Percentiles rank a stretch among this genome's conserved stretches.
Conservation (phyloP, 2,329 filamentous ascomycete species). For the Trichoderma breve region DNA sequence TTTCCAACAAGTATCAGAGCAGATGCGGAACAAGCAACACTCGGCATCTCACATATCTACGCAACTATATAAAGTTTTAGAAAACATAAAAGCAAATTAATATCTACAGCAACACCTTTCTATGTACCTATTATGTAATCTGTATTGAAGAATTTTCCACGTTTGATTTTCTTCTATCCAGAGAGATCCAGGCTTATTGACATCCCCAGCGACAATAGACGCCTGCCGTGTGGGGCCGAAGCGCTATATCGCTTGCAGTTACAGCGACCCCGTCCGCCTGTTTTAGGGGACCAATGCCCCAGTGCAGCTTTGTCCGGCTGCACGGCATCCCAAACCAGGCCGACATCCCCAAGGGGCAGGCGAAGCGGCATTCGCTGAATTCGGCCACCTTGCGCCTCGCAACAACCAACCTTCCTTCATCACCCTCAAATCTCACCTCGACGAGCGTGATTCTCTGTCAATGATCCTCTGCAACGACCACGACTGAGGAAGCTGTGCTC, state of each 20-base stretch:
- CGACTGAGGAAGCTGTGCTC: conserved; percentile 17
- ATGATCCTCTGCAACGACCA: background rate
- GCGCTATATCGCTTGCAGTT: conserved; percentile 17
- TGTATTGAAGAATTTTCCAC: background rate
- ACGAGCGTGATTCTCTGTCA: background rate
- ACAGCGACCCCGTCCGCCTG: background rate
- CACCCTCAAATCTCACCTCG: background rate
- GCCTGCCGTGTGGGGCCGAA: conserved; percentile 13
- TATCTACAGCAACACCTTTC: background rate
- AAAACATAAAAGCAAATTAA: no score
- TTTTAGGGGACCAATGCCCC: conserved; percentile 11
- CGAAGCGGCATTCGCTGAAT: background rate
- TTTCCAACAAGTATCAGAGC: background rate
- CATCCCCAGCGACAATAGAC: conserved; percentile 1
- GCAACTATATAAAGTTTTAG: background rate
- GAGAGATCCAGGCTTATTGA: background rate
- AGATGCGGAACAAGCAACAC: background rate
- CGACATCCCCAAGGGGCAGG: conserved; percentile 12
- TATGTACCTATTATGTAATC: background rate
- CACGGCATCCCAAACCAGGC: background rate
- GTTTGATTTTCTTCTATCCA: background rate
- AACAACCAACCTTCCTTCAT: background rate
- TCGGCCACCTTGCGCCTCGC: conserved; percentile 23
- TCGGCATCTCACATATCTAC: background rate
- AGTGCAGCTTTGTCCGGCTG: background rate